Base-by-base conservation (phyloP, 139 green algal genomes). In the Micractinium sp. region DNA sequence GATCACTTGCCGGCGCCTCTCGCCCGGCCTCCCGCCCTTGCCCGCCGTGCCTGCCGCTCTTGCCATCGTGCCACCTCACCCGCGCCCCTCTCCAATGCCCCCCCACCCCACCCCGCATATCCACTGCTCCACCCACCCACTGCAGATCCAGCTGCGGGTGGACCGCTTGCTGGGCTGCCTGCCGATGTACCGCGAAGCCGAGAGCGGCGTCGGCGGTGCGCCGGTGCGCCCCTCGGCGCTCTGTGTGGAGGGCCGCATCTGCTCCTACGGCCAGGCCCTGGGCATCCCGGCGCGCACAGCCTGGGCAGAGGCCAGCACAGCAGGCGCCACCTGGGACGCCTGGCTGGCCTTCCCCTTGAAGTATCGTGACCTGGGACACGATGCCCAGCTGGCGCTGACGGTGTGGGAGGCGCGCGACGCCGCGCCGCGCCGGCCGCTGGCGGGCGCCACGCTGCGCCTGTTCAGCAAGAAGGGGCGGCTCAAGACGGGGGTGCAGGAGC, bases 391-490 rank as follows among this genome's bases (percentile, higher is more conserved):
- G 75, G 94, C 90, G 16, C 53, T 98, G 35, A 96, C 94, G 9
- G 92, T 98, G 75, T 96, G 94, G 92, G 87, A 92, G 75, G 79
- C 95, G 22, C 82, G 66, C 1, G 89, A 95, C 61, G 93, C 88
- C 19, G 20, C 41, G 27, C 27, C 90, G n/a, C 88, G 81, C 69
- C 25, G 29, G 18, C 87, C 95, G 60, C 53, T 97, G 67, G 97
- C 93, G 19, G 91, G 93, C 36, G 90, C 92, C 63, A 94, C 91
- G 5, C 93, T 98, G 92, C 92, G 89, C 25, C 90, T 99, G 60
- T 99, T 99, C 93, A 97, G 93, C 93, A 97, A 97, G 92, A 95
- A 96, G 67, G 95, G 95, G 13, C 91, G 96, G 25, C 86, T 99
- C 31, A 98, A 98, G 88, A 96, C 94, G 78, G 97, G 95, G 4